Base-by-base conservation (phyloP, 495 filamentous ascomycete species). In the Margaritispora aquatica region DNA sequence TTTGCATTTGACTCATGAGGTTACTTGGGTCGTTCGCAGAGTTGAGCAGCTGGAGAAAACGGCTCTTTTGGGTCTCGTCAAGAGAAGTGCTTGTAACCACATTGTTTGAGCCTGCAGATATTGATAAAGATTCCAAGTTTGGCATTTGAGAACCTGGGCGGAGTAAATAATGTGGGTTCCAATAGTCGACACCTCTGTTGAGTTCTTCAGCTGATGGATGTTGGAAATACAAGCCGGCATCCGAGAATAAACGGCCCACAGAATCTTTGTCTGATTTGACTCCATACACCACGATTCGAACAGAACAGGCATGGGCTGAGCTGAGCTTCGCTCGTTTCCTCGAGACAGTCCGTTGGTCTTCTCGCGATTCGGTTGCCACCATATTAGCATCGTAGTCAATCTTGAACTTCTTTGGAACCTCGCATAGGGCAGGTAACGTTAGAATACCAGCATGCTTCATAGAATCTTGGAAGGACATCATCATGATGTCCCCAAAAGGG, bases 11-110 rank as follows among this genome's bases (percentile, higher is more conserved):
- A 31, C 27, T 23, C 2, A 21, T 11, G 1, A 36, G 10, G 24
- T 1, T 2, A 26, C 9, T 48, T 46, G 21, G 31, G 2, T 46
- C 56, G 46, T 59, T 55, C 13, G 61, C 66, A 19, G 20, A 48
- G 48, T 68, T 51, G 23, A 68, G 65, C 7, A 68, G 44, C 21
- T 41, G 51, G 26, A 67, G 21, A 27, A 68, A 55, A 1, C 52
- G 60, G 41, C 55, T 57, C 41, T 59, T 67, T 22, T 46, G 19
- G 0, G 34, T 36, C 48, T 68, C 66, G n/a, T 59, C 50, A 21
- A 66, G 48, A 1, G 21, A 26, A 20, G 64, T 47, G 52, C 4
- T n/a, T 48, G 29, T 48, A n/a, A n/a, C 19, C 44, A 48, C 17
- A 7, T 48, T n/a, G 5, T 48, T 48, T n/a, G 17, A 48, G 17